Evolutionary conservation across 805 yeast species (phyloP).

Genomic region (Ogataea nakhonphanomensis): DNA sequence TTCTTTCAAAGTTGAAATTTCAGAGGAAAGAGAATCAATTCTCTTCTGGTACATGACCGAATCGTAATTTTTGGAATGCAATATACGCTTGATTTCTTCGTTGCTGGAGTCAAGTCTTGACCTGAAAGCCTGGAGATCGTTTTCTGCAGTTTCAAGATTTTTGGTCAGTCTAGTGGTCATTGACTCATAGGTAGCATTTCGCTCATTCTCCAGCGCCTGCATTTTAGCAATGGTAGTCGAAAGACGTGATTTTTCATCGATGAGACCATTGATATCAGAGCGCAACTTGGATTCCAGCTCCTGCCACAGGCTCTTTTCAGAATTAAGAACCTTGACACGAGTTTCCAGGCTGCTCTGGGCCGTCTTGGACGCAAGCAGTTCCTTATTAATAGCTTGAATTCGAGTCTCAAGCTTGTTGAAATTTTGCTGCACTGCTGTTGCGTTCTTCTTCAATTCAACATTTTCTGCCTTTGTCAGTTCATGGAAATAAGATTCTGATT

Average conservation of each 20-base stretch:
- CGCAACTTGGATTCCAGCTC: constrained; percentile 48
- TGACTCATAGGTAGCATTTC: constrained; percentile 50
- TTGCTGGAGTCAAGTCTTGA: constrained; percentile 44
- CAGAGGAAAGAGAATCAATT: constrained; percentile 50
- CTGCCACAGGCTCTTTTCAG: constrained; percentile 53
- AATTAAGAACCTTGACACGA: constrained; percentile 45
- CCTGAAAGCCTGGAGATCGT: constrained; percentile 42
- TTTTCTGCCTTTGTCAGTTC: constrained; percentile 43
- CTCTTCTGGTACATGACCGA: constrained; percentile 56
- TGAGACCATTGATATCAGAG: constrained; percentile 48
- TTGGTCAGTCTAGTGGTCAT: constrained; percentile 46
- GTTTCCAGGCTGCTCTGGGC: constrained; percentile 41
- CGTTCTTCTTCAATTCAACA: constrained; percentile 39
- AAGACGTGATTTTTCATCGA: constrained; percentile 56
- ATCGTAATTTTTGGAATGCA: constrained; percentile 55
- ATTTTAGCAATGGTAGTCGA: constrained; percentile 55
- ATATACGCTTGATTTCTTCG: constrained; percentile 48
- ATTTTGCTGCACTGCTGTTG: constrained; percentile 39
- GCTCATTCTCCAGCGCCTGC: constrained; percentile 59
- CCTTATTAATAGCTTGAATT: constrained; percentile 48
- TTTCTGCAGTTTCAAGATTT: constrained; percentile 48
- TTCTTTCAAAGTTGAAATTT: constrained; percentile 40
- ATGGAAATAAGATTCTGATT: constrained; percentile 38
- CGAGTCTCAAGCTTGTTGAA: constrained; percentile 46
- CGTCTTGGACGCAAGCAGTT: constrained; percentile 52